Evolutionary conservation across 768 basidiomycete genomes (phyloP).

Genomic region (Roridomyces roridus): DNA sequence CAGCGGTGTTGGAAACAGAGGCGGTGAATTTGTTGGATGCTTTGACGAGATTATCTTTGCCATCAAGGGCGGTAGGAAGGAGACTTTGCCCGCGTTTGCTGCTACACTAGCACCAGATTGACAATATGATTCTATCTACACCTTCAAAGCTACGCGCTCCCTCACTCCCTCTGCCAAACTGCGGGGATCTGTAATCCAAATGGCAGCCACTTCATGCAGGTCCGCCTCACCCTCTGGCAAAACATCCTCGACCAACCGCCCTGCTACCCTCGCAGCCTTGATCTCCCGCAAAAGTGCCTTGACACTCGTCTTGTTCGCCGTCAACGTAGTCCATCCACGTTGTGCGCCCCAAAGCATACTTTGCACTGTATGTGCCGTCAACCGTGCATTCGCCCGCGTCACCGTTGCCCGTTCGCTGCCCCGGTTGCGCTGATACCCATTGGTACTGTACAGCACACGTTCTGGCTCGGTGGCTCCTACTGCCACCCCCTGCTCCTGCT

Average conservation of each 20-base stretch:
- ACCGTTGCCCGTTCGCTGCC: too few species aligned
- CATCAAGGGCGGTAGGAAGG: slow-evolving; percentile 25
- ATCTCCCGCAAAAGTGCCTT: slow-evolving; percentile 77
- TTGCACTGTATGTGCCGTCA: slow-evolving; percentile 80
- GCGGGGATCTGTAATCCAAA: slow-evolving; percentile 83
- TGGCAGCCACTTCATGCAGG: slow-evolving; percentile 39
- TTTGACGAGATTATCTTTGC: slow-evolving; percentile 27
- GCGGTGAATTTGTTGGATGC: slow-evolving; percentile 25
- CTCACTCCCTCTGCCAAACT: slow-evolving; percentile 74
- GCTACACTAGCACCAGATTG: background rate
- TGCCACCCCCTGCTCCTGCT: slow-evolving; percentile 27
- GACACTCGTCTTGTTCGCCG: slow-evolving; percentile 83
- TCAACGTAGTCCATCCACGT: slow-evolving; percentile 84
- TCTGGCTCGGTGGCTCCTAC: background rate
- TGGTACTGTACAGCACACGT: slow-evolving; percentile 16
- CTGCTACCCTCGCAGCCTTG: slow-evolving; percentile 43
- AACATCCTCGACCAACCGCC: slow-evolving; percentile 37
- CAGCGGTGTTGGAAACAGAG: slow-evolving; percentile 13
- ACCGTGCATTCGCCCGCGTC: slow-evolving; percentile 59
- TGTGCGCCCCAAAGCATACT: slow-evolving; percentile 74
- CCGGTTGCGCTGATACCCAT: slow-evolving; percentile 23
- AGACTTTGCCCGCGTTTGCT: slow-evolving; percentile 31
- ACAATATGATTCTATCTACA: background rate
- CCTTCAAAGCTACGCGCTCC: slow-evolving; percentile 17
- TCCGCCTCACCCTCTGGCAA: slow-evolving; percentile 12